Evolutionary conservation across 805 yeast genomes (phyloP).

Genomic region (Ogataea paraovalis): DNA sequence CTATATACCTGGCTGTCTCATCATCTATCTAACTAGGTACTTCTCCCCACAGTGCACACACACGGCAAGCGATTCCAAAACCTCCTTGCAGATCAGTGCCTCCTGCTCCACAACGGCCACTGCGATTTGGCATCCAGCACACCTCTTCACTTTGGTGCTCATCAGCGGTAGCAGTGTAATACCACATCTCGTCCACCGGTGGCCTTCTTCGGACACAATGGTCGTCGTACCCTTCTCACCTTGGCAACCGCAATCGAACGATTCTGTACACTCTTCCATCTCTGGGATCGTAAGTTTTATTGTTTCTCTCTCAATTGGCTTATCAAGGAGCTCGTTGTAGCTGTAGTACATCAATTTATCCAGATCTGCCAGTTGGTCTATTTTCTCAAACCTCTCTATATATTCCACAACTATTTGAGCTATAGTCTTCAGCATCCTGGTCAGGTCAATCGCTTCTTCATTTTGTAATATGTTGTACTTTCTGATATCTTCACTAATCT

Average conservation of each 20-base stretch:
- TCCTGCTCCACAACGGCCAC: conserved; percentile 18
- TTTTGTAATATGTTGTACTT: conserved; percentile 4
- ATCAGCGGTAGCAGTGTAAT: conserved; percentile 36
- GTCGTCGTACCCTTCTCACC: conserved; percentile 5
- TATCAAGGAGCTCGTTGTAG: conserved; percentile 6
- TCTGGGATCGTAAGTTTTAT: conserved; percentile 10
- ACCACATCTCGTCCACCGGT: conserved; percentile 36
- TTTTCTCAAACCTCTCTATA: conserved; percentile 3
- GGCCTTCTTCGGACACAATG: conserved; percentile 24
- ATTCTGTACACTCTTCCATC: conserved; percentile 10
- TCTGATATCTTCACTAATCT: conserved; percentile 8
- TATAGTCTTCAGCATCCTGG: conserved; percentile 3
- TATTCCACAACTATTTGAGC: conserved; percentile 11
- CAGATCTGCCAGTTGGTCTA: conserved; percentile 1
- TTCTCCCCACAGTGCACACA: conserved; percentile 25
- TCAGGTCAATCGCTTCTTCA: not conserved
- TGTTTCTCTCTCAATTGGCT: not conserved
- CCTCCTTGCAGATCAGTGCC: conserved; percentile 10
- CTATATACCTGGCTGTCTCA: not conserved
- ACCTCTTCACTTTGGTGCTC: conserved; percentile 30
- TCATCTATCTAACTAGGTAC: conserved; percentile 2
- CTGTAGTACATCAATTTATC: conserved; percentile 14
- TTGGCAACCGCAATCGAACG: conserved; percentile 4
- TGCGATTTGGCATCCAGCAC: conserved; percentile 30
- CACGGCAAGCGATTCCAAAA: conserved; percentile 21